Percentiles rank a stretch among this genome's conserved stretches.
Conservation (phyloP, 805 yeast genomes). For the Wickerhamiella sergipiensis region DNA sequence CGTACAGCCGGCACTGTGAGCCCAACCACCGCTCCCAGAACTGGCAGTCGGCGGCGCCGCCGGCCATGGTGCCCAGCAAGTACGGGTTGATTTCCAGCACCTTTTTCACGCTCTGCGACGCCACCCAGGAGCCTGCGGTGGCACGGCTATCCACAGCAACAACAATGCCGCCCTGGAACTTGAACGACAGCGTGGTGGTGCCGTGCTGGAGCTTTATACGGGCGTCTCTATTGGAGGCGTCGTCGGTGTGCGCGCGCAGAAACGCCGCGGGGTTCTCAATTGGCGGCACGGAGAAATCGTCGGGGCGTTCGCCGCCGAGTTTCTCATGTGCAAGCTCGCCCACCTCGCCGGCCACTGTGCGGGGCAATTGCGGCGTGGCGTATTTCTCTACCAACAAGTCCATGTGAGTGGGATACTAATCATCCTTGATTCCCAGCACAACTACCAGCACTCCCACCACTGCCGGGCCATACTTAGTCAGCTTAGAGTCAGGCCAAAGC, state of each 20-base stretch:
- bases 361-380: not conserved
- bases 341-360: not conserved
- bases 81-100: conserved; percentile 94
- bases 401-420: no score
- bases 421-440: no score
- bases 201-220: conserved; percentile 96
- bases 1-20: conserved; percentile 88
- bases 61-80: conserved; percentile 95
- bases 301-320: not conserved
- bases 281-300: conserved; percentile 52
- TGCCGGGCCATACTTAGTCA: not conserved
- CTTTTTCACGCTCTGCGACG: conserved; percentile 94
- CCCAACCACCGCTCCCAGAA: conserved; percentile 99
- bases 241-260: conserved; percentile 96
- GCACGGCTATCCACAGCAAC: conserved; percentile 98
- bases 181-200: conserved; percentile 94
- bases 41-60: conserved; percentile 99
- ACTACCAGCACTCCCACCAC: no score
- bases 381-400: not conserved
- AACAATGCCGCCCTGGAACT: conserved; percentile 85
- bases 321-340: not conserved
- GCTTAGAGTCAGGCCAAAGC: not conserved
- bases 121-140: conserved; percentile 95
- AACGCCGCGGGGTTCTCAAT: conserved; percentile 82
- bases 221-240: conserved; percentile 82